phyloP scores from a whole-genome alignment of 2,329 filamentous ascomycete species.

The Aspergillus vadensis region DNA sequence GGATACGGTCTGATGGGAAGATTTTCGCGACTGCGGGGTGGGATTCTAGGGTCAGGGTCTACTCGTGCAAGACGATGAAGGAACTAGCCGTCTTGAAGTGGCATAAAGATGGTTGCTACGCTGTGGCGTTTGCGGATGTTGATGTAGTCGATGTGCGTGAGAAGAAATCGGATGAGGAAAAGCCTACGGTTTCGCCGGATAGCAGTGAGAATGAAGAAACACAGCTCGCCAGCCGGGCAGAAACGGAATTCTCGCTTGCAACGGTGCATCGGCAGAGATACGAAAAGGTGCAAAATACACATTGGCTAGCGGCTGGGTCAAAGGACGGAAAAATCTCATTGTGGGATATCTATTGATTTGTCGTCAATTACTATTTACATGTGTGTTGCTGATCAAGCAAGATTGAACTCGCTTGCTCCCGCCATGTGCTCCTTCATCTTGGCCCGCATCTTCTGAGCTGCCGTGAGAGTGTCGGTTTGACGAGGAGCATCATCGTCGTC shows the following conservation, averaged over 20 bases:
- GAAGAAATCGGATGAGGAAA: neutral
- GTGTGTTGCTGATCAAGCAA: conserved; percentile 45
- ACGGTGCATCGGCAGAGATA: conserved; percentile 66
- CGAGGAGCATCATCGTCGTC: conserved; percentile 30
- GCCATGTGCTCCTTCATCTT: conserved; percentile 55
- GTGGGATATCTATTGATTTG: conserved; percentile 82
- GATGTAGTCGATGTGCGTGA: neutral
- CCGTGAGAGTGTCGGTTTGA: conserved; percentile 46
- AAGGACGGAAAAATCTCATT: conserved; percentile 95
- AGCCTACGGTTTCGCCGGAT: no score
- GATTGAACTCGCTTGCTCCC: conserved; percentile 60
- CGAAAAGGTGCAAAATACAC: conserved; percentile 66
- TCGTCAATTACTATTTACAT: conserved; percentile 33
- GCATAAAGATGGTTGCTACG: conserved; percentile 87
- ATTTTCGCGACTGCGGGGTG: conserved; percentile 91
- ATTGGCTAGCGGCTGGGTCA: conserved; percentile 87
- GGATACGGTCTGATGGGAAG: conserved; percentile 74
- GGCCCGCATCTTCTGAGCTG: conserved; percentile 55
- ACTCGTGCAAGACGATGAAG: conserved; percentile 75
- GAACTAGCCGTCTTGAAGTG: conserved; percentile 92
- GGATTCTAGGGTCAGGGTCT: conserved; percentile 81
- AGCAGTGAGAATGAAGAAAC: neutral
- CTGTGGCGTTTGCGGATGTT: conserved; percentile 68
- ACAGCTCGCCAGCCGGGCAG: conserved; percentile 10
- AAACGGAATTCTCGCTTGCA: conserved; percentile 33